Evolutionary conservation across 768 basidiomycete species (phyloP), one percentile per base, ranked within the genome.

Genomic region (Suillus decipiens): DNA sequence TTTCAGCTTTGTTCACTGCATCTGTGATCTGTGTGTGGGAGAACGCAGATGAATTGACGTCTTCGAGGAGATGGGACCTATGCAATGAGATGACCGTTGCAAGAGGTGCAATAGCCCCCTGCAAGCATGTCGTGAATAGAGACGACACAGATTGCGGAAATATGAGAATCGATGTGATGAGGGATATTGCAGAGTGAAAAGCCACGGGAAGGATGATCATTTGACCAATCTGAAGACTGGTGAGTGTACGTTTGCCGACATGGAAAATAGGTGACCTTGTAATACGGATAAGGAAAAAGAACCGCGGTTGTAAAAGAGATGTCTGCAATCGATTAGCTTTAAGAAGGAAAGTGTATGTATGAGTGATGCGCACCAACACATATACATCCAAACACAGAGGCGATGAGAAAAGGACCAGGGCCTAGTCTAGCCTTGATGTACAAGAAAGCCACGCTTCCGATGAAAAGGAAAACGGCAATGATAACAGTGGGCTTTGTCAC

Each of bases 121-220:
- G 76, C 1, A 90, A 74, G 7, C 81, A 77, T 19, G 70, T 76
- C 2, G 85, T 84, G 69, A 88, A 91, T 55, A 81, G 75, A 0
- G 86, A 76, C 1, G 89, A 87, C 47, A 89, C 78, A 1, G 89
- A 84, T 1, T 78, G 76, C 0, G 90, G 90, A 72, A 91, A 90
- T 50, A 92, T 73, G 36, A 83, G 11, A 5, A 86, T 71, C 2
- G 87, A 86, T 6, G 75, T 68, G 2, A 82, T 54, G 63, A 92
- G 75, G 10, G 86, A 72, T 24, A 92, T 66, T 1, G 80, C 86
- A 10, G 83, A 81, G 69, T 90, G 89, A 59, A 90, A 78, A 0
- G 77, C 70, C 7, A 92, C 65, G 0, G 90, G 89, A 7, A 91
- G 42, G 11, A 88, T 67, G 51, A 90, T 80, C 1, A 71, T 47